Evolutionary conservation across 1,284 basidiomycete species (phyloP).

Genomic region (Mycena citricolor): DNA sequence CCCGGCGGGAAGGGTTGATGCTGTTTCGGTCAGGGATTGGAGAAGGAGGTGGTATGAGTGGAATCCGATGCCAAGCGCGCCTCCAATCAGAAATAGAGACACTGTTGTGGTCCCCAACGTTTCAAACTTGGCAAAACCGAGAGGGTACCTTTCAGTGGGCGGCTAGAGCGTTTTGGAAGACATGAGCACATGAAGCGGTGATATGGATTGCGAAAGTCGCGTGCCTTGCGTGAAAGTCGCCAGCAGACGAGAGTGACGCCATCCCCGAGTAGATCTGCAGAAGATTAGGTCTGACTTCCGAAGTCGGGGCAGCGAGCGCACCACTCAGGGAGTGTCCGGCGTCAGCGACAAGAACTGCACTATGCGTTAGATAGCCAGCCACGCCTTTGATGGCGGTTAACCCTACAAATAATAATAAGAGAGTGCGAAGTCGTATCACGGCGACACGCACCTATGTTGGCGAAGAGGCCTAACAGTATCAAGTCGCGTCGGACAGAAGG

Average conservation of each 20-base stretch:
- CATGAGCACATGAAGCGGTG: neutral
- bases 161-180: conserved; percentile 38
- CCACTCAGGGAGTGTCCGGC: conserved; percentile 94
- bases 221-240: conserved; percentile 72
- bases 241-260: conserved; percentile 93
- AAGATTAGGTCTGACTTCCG: conserved; percentile 10
- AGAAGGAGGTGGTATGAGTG: conserved; percentile 87
- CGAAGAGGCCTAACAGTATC: no score
- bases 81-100: conserved; percentile 79
- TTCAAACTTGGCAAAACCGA: conserved; percentile 93
- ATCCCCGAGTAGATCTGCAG: conserved; percentile 79
- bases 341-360: conserved; percentile 90
- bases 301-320: conserved; percentile 36
- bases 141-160: conserved; percentile 78
- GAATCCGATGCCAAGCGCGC: conserved; percentile 89
- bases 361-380: conserved; percentile 87
- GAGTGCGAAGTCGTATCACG: neutral
- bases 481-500: no score
- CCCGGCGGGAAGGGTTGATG: conserved; percentile 55
- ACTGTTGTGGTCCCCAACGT: conserved; percentile 88
- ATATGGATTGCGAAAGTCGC: neutral
- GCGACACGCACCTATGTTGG: conserved; percentile 46
- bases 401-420: conserved; percentile 41
- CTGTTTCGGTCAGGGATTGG: conserved; percentile 62
- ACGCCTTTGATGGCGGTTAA: conserved; percentile 83